phyloP scores from a whole-genome alignment of 192 early-diverging fungal genomes.

The Backusella parvicylindrica region DNA sequence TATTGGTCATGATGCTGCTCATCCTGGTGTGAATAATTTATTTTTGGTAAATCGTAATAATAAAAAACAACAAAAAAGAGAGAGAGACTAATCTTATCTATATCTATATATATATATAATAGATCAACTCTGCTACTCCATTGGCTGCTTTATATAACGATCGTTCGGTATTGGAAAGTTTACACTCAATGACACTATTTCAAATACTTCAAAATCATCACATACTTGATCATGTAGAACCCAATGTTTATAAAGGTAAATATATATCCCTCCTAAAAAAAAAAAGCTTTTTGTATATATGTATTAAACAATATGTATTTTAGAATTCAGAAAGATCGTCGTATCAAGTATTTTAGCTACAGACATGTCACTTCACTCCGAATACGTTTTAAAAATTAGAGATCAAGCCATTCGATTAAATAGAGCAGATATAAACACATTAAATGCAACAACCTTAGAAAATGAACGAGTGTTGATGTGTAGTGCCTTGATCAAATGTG shows the following conservation, averaged over 20 bases:
- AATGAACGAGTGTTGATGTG: constrained; percentile 63
- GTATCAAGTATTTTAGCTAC: constrained; percentile 74
- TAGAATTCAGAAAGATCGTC: constrained; percentile 67
- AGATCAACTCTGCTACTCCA: constrained; percentile 71
- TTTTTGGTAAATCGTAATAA: constrained; percentile 77
- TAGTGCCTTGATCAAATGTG: constrained; percentile 75
- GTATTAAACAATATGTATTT: neutral
- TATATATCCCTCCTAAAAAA: no score
- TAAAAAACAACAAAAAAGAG: no score
- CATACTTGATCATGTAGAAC: constrained; percentile 40
- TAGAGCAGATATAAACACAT: constrained; percentile 25
- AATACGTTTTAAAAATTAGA: constrained; percentile 70
- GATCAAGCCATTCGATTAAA: constrained; percentile 54
- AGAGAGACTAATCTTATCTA: no score
- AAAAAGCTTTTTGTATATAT: neutral
- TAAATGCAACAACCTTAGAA: constrained; percentile 38
- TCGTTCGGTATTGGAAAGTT: constrained; percentile 89
- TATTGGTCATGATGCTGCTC: constrained; percentile 80
- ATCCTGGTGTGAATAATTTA: constrained; percentile 93
- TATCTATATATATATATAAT: neutral
- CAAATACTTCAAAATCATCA: constrained; percentile 56
- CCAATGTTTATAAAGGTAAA: constrained; percentile 23
- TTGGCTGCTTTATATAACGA: constrained; percentile 93
- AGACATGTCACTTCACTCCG: constrained; percentile 78
- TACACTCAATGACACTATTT: constrained; percentile 80